Conservation (phyloP, 2,329 filamentous ascomycete genomes). For the Fusarium brachygibbosum region DNA sequence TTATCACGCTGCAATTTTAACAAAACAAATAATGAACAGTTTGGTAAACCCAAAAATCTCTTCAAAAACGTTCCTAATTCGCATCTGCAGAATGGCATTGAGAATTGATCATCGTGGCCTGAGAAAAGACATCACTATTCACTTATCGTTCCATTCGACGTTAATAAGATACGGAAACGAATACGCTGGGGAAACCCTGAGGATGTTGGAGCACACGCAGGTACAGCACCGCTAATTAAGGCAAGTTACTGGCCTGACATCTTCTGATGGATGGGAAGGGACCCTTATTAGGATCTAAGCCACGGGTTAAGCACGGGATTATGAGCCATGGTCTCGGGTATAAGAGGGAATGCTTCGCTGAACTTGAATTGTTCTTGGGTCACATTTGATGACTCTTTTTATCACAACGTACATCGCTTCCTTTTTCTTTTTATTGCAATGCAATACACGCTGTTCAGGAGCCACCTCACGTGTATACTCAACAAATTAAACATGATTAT, state of each 20-base stretch:
- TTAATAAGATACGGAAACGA: constrained; percentile 42
- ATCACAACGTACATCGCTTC: background rate
- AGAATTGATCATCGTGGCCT: background rate
- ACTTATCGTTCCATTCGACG: constrained; percentile 3
- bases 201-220: constrained; percentile 13
- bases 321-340: constrained; percentile 14
- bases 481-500: background rate
- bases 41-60: background rate
- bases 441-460: background rate
- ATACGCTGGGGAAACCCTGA: constrained; percentile 35
- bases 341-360: constrained; percentile 19
- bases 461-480: background rate
- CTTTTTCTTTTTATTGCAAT: background rate
- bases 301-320: constrained; percentile 22
- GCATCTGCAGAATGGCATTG: background rate
- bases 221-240: constrained; percentile 15
- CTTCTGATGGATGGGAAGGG: constrained; percentile 3
- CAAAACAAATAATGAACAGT: background rate
- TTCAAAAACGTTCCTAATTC: background rate
- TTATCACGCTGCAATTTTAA: no score
- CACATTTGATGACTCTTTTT: background rate
- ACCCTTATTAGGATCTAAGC: constrained; percentile 29
- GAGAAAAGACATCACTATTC: background rate
- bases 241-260: constrained; percentile 1
- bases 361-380: background rate